Conservation (phyloP, 2,329 filamentous ascomycete genomes). For the Microdochium bolleyi region DNA sequence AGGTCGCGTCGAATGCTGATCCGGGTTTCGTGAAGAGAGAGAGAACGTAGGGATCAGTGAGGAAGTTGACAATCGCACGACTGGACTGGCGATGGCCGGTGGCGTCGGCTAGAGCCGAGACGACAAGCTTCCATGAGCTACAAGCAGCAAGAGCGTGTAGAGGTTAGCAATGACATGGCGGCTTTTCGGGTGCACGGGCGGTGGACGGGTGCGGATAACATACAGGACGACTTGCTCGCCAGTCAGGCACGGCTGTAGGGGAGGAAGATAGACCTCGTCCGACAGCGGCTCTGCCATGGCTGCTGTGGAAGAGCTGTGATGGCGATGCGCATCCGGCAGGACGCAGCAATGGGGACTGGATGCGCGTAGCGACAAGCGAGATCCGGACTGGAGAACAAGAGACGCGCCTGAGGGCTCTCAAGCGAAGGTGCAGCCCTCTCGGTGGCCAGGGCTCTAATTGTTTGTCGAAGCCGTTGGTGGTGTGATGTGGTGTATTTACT, state of each 20-base stretch:
- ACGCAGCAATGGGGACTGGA: constrained; percentile 3
- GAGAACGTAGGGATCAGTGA: constrained; percentile 61
- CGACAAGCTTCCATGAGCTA: constrained; percentile 56
- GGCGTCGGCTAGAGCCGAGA: constrained; percentile 46
- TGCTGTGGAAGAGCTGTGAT: constrained; percentile 37
- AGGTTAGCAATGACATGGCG: constrained; percentile 7
- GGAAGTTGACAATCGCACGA: constrained; percentile 55
- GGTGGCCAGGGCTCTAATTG: not conserved
- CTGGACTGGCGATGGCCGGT: constrained; percentile 46
- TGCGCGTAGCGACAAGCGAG: not conserved
- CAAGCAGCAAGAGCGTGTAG: constrained; percentile 12
- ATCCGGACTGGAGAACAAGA: not conserved
- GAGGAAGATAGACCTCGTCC: constrained; percentile 70
- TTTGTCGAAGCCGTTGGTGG: not conserved
- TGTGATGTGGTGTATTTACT: not conserved
- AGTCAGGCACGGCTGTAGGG: constrained; percentile 76
- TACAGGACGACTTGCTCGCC: constrained; percentile 77
- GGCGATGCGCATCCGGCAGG: constrained; percentile 18
- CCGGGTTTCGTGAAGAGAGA: constrained; percentile 61
- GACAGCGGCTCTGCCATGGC: constrained; percentile 61
- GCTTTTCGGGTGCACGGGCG: constrained; percentile 2
- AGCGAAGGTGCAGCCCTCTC: not conserved
- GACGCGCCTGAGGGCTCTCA: not conserved
- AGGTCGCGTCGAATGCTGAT: constrained; percentile 55
- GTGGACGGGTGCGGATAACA: constrained; percentile 24